Base-by-base conservation (phyloP, 2,329 filamentous ascomycete genomes). In the Rhinocladiella mackenziei region DNA sequence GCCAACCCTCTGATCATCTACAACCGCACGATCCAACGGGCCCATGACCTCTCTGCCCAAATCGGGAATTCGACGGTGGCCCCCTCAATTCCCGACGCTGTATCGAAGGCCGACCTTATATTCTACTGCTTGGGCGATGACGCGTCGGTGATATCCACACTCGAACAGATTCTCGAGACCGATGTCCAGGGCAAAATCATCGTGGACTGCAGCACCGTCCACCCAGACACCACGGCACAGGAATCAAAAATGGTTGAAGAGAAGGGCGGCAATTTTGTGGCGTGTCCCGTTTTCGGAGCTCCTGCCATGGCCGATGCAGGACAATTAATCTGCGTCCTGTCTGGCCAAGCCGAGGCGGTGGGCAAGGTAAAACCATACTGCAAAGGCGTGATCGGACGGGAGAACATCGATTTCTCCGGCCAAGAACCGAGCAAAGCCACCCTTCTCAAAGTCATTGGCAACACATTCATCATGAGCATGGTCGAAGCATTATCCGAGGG, bases 191-290 rank as follows among this genome's bases (percentile, higher is more conserved):
- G 79, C 50, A 95, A 94, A 68, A 70, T 92, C 11, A 82, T 95
- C 55, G 76, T 94, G 22, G 89, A 95, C 61, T 89, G 84, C 73
- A 92, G 86, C 3, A 95, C 89, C 18, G 78, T 95, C 4, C 85
- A 92, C 63, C 89, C 89, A 0, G 83, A 89, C 43, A 88, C 85
- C 3, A 86, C 85, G 1, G 77, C 86, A 49, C 72, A 72, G 18
- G 65, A 87, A 2, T 81, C 81, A 18, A 71, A 78, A 55, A 70
- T 65, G 18, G 69, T 84, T 48, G 69, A 70, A 9, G 72, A 62
- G 1, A 73, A 73, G 17, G 84, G 84, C 4, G 87, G 77, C 2
- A 73, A 81, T 28, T 94, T 94, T 59, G 78, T 94, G 13, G 84
- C 86, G 1, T 80, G 77, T 57, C 81, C 82, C 8, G 72, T 75